Base-by-base conservation (phyloP, 2,329 filamentous ascomycete genomes). In the Aspergillus ustus region DNA sequence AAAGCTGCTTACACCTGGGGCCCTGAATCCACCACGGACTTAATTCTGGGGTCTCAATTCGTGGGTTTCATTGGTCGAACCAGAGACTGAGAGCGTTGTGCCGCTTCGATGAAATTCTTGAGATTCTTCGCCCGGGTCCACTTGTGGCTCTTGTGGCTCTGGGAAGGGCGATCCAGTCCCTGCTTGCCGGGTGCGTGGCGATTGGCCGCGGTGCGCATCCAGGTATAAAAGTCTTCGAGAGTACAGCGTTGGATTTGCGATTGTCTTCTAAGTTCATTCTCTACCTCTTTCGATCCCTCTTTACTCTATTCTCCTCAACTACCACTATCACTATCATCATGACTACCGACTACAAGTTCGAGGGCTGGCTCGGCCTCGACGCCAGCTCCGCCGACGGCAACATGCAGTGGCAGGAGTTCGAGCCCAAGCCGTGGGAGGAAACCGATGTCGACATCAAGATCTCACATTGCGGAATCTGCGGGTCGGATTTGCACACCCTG, bases 361-460 rank as follows among this genome's bases (percentile, higher is more conserved):
- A 84, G 70, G 85, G 85, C 69, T 87, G 85, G 84, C 76, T 86
- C 64, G 85, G 82, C 70, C 78, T 82, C 45, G 81, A 83, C 72
- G 69, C 78, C 40, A 74, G 75, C 62, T 74, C 83, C 17, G 81
- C 75, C 44, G 70, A 85, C 54, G 85, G 85, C 63, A 84, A 84
- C 59, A 83, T 86, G 79, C 77, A 77, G 34, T 85, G 83, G 83
- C 75, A 81, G 45, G 73, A 83, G 60, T 89, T 84, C 60, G 80
- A 87, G 73, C 86, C 87, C 45, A 90, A 90, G 79, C 75, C 78
- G 20, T 90, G 86, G 84, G 83, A 87, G 49, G 87, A 90, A 71
- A 84, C 81, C 25, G 87, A 90, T 63, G 76, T 90, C 59, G 87
- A 89, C 69, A 88, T 90, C 66, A 82, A 86, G 70, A 77, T 89